Evolutionary conservation across 495 filamentous ascomycete species (phyloP).

Genomic region (Penicillium fimorum): DNA sequence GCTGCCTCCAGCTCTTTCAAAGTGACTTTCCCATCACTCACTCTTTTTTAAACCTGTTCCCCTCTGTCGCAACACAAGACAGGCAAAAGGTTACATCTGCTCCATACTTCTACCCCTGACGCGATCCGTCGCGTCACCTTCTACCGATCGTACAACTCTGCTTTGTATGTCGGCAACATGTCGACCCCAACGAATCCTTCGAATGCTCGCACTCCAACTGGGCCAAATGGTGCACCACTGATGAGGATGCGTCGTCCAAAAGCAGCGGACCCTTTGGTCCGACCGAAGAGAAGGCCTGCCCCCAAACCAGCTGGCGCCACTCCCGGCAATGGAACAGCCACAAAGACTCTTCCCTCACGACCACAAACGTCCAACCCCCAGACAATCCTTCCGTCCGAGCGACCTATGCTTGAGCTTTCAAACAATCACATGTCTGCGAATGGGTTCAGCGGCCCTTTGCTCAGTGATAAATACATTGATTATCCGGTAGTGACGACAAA

Average conservation of each 20-base stretch:
- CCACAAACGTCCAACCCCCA: conserved; percentile 15
- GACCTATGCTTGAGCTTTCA: conserved; percentile 15
- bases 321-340: conserved; percentile 16
- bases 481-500: conserved; percentile 80
- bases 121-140: not conserved
- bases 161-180: conserved; percentile 25
- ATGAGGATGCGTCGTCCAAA: conserved; percentile 49
- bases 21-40: not conserved
- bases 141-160: not conserved
- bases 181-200: conserved; percentile 37
- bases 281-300: conserved; percentile 54
- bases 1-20: not conserved
- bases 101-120: not conserved
- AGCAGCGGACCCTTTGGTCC: conserved; percentile 64
- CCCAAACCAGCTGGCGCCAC: conserved; percentile 30
- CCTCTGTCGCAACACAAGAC: not conserved
- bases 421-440: conserved; percentile 45
- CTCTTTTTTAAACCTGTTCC: not conserved
- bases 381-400: conserved; percentile 16
- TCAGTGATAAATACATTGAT: conserved; percentile 54
- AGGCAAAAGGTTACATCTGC: not conserved
- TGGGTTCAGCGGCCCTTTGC: conserved; percentile 59
- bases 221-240: conserved; percentile 35
- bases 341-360: conserved; percentile 30
- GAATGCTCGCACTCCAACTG: conserved; percentile 31